phyloP scores from a whole-genome alignment of 2,329 filamentous ascomycete genomes.

The Hypoxylon sp. region DNA sequence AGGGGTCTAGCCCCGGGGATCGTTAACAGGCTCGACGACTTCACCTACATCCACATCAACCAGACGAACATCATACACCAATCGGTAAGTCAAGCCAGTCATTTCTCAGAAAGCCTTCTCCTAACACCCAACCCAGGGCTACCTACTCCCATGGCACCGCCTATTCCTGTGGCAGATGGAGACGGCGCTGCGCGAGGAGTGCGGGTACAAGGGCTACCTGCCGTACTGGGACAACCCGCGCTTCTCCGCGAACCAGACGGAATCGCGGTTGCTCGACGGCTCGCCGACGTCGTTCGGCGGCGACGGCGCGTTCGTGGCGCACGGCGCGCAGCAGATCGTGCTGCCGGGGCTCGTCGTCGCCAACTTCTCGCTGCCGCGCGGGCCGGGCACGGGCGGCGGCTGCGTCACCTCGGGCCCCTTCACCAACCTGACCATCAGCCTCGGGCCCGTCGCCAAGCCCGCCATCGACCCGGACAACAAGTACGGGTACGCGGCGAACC shows the following conservation, averaged over 20 bases:
- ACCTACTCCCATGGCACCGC: slow-evolving; percentile 36
- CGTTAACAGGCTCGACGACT: slow-evolving; percentile 35
- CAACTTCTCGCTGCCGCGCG: slow-evolving; percentile 21
- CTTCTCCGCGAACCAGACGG: slow-evolving; percentile 29
- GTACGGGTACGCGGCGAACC: slow-evolving; percentile 29
- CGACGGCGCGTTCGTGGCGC: slow-evolving; percentile 23
- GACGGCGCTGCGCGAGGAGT: slow-evolving; percentile 34
- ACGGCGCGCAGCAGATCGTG: slow-evolving; percentile 7
- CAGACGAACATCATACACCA: slow-evolving; percentile 37
- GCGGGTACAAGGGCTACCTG: slow-evolving; percentile 33
- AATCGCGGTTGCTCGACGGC: slow-evolving; percentile 33
- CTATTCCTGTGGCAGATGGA: slow-evolving; percentile 37
- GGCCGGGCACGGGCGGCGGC: slow-evolving; percentile 31
- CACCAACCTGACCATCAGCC: slow-evolving; percentile 24
- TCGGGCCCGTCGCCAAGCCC: slow-evolving; percentile 32
- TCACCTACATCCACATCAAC: slow-evolving; percentile 38
- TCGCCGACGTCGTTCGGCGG: slow-evolving; percentile 32
- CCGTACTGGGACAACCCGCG: slow-evolving; percentile 35
- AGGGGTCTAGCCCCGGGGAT: slow-evolving; percentile 24
- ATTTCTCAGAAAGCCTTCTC: background rate
- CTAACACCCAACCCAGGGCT: slow-evolving; percentile 24
- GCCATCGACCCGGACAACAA: slow-evolving; percentile 28
- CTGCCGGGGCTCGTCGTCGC: slow-evolving; percentile 24
- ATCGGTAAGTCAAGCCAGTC: slow-evolving; percentile 15
- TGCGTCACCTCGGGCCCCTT: slow-evolving; percentile 33